Evolutionary conservation across 129 eudicot genomes (phyloP), one percentile per base, ranked within the genome.

Genomic region (Flaveria linearis): DNA sequence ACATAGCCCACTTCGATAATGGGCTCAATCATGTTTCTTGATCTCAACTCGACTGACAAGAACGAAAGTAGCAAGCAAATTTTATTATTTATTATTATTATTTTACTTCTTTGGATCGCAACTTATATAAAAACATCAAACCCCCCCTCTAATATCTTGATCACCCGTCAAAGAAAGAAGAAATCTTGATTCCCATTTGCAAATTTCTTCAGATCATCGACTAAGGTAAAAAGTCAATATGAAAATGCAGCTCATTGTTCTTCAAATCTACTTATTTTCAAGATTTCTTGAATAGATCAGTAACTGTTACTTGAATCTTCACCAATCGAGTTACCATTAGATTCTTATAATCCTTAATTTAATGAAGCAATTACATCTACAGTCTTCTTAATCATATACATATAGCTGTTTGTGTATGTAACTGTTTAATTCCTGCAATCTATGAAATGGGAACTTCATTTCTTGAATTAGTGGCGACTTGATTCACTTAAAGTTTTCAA

Each of bases 1-100:
- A 78, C 71, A 12, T 12, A 41, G 78, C 83, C 83, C 83, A 73
- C 81, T 69, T 55, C 43, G 22, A 69, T 69, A 17, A 69, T 80
- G 83, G 83, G 79, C 83, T 73, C 9, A 51, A 60, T 36, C 28
- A 71, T 50, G 52, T 20, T 42, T 56, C 76, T 69, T 70, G 77
- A 71, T 63, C 67, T 61, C 36, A 13, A 22, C 15, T 22, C 16
- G 45, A 45, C 42, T 47, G 82, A 71, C 71, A 71, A 50, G 64
- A 79, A 49, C 45, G 45, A 23, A 69, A 56, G 42, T 57, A 46
- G 46, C 46, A 57, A 69, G 3, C 20, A 17, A 23, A 56, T n/a
- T 4, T 3, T 14, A 3, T 60, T 30, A 4, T 26, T 20, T 30
- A 30, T 7, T 45, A 12, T 49, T 23, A 41, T 55, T 45, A 60